Percentiles rank a stretch among this genome's conserved stretches.
Evolutionary conservation across 176 grass and related monocot genomes (phyloP).

Genomic region (Ananas comosus): DNA sequence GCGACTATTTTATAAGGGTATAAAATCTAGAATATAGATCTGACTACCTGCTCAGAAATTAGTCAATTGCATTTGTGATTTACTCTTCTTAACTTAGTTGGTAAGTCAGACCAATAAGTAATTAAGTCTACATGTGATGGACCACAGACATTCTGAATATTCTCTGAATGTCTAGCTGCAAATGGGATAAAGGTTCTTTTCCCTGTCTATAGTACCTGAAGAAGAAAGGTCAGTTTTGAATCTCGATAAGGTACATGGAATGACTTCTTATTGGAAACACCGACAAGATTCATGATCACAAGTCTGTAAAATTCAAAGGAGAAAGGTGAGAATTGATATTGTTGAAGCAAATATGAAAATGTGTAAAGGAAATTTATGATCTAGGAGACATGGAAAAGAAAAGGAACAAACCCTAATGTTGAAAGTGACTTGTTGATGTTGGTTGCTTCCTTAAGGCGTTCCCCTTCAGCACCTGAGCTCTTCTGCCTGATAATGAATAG

Average conservation of each 20-base stretch:
- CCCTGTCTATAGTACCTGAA: constrained; percentile 54
- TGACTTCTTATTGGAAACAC: constrained; percentile 84
- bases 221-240: constrained; percentile 98
- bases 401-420: constrained; percentile 71
- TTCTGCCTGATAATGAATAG: constrained; percentile 57
- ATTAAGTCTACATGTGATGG: background rate
- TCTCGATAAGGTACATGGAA: constrained; percentile 92
- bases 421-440: constrained; percentile 98
- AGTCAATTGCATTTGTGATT: too few relatives aligned
- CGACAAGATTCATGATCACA: constrained; percentile 92
- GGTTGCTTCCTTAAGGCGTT: constrained; percentile 88
- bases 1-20: too few relatives aligned
- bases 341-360: background rate
- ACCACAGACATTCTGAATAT: background rate
- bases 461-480: constrained; percentile 99
- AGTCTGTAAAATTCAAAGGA: constrained; percentile 40
- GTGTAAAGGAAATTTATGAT: background rate
- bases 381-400: constrained; percentile 1
- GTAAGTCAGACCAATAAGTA: too few relatives aligned
- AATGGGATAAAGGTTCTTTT: background rate
- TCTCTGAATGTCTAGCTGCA: too few relatives aligned
- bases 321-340: background rate
- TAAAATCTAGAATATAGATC: too few relatives aligned
- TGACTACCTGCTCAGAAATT: too few relatives aligned
- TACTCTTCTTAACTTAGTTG: too few relatives aligned